phyloP scores from a whole-genome alignment of 2,329 filamentous ascomycete genomes.

The Dryadomyces sulphureus region DNA sequence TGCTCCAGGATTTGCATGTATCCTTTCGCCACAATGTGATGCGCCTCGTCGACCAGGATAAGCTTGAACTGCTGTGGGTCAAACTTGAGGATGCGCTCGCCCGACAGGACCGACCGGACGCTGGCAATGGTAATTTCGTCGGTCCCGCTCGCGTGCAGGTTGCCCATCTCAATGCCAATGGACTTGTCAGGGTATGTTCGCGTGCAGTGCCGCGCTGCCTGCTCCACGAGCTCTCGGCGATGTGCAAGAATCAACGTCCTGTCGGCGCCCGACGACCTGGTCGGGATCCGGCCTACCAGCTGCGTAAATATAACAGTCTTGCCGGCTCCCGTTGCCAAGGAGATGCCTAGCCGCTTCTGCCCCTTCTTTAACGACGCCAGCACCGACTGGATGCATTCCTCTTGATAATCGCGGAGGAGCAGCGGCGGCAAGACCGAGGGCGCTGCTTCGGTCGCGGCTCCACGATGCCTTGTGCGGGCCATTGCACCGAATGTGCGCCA shows the following conservation, averaged over 20 bases:
- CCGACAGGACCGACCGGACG: slow-evolving; percentile 67
- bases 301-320: slow-evolving; percentile 98
- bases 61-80: slow-evolving; percentile 72
- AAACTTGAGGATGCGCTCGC: slow-evolving; percentile 67
- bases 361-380: slow-evolving; percentile 53
- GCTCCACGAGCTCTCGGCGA: slow-evolving; percentile 83
- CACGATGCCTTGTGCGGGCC: background rate
- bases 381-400: slow-evolving; percentile 80
- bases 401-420: slow-evolving; percentile 68
- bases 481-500: background rate
- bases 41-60: slow-evolving; percentile 86
- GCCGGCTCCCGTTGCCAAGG: slow-evolving; percentile 73
- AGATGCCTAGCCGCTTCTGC: slow-evolving; percentile 68
- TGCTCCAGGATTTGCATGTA: slow-evolving; percentile 67
- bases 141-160: slow-evolving; percentile 55
- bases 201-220: slow-evolving; percentile 75
- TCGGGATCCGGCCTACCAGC: slow-evolving; percentile 62
- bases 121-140: slow-evolving; percentile 94
- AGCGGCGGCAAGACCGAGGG: slow-evolving; percentile 18
- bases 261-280: slow-evolving; percentile 39
- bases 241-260: slow-evolving; percentile 88
- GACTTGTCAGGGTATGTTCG: slow-evolving; percentile 64
- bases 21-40: slow-evolving; percentile 78
- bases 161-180: slow-evolving; percentile 88
- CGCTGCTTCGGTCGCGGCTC: background rate